Evolutionary conservation across 2,329 filamentous ascomycete species (phyloP), one percentile per base, ranked within the genome.

Genomic region (Polytolypa hystricis): DNA sequence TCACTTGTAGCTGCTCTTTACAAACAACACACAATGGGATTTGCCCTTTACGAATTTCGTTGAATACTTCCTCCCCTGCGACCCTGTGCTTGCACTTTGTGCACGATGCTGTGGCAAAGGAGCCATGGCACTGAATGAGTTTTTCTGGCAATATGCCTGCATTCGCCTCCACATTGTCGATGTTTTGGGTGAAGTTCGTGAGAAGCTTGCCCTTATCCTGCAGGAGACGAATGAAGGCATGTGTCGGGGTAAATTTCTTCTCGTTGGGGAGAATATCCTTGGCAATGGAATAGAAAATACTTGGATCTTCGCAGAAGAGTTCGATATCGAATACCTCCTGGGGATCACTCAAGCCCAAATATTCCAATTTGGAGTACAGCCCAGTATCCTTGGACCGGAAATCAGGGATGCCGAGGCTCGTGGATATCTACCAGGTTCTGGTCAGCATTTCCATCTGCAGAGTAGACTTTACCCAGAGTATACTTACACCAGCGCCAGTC

Each of bases 171-270:
- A 95, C 77, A 50, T 95, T 95, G 66, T 98, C 91, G 53, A 98
- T 96, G 59, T 98, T 98, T 57, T 98, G 91, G 0, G 91, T 93
- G 65, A 95, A 98, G 63, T 96, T 95, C 28, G 87, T 96, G 41
- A 95, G 73, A 5, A 98, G 73, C 59, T 94, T 94, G 46, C 75
- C 78, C 58, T 86, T 82, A 48, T 89, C 73, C 59, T 98, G 84
- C 23, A 98, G 73, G 49, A 95, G 71, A 21, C 79, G 77, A 53
- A 98, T 93, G 64, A 98, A 98, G 36, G 81, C 79, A 66, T 98
- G 91, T 0, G 91, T 96, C 0, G 89, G 87, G 1, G 89, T 86
- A 66, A 78, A 93, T 50, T 78, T 78, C 47, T 84, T 78, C 10
- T 80, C 78, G 15, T 77, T 74, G 8, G 89, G 86, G 19, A 96